Conservation (phyloP, 148 eudicot species). For the Persicaria tinctoria region DNA sequence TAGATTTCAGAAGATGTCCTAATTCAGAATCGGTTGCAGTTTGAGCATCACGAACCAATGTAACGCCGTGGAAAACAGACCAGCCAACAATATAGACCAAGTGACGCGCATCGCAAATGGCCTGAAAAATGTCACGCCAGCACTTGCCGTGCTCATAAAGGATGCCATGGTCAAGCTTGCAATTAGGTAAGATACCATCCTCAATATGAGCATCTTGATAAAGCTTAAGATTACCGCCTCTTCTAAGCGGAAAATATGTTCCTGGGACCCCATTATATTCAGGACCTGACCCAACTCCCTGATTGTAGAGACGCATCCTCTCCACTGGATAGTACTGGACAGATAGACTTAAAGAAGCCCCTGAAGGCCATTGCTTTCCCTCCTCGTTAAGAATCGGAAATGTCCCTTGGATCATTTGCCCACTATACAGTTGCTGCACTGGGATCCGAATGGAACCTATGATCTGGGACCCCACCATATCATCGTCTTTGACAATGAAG, state of each 20-base stretch:
- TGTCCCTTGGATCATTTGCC: conserved; percentile 48
- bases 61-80: conserved; percentile 91
- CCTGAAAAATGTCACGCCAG: conserved; percentile 82
- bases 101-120: conserved; percentile 64
- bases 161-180: background rate
- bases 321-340: conserved; percentile 49
- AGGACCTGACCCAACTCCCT: conserved; percentile 50
- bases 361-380: conserved; percentile 77
- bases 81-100: conserved; percentile 89
- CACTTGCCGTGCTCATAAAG: conserved; percentile 49
- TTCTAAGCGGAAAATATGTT: conserved; percentile 79
- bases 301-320: conserved; percentile 77
- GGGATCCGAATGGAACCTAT: conserved; percentile 78
- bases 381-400: conserved; percentile 53
- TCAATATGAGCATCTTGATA: conserved; percentile 94
- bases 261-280: conserved; percentile 22
- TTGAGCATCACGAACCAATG: conserved; percentile 32
- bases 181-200: conserved; percentile 19
- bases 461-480: conserved; percentile 80
- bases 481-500: conserved; percentile 87
- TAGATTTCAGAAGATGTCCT: conserved; percentile 82
- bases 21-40: conserved; percentile 17
- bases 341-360: conserved; percentile 51
- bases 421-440: conserved; percentile 49
- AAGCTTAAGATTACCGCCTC: conserved; percentile 76